Conservation (phyloP, 2,329 filamentous ascomycete species). For the Scleromitrula shiraiana region DNA sequence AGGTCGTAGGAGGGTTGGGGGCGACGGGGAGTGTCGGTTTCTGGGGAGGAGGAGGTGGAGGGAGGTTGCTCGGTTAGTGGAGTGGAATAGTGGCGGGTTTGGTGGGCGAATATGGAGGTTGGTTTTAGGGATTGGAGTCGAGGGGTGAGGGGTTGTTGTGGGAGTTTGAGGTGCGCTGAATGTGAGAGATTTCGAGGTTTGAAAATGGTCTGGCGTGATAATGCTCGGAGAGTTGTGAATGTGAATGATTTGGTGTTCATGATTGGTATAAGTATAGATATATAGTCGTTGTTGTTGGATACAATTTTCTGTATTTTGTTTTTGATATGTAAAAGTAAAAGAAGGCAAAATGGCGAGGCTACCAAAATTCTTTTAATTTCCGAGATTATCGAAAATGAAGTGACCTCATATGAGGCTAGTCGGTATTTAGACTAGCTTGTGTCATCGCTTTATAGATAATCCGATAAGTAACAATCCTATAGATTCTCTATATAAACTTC, state of each 20-base stretch:
- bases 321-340: not conserved
- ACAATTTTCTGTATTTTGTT: not conserved
- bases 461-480: too few relatives aligned
- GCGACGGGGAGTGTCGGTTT: not conserved
- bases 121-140: not conserved
- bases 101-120: not conserved
- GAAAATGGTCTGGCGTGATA: not conserved
- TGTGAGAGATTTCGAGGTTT: not conserved
- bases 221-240: not conserved
- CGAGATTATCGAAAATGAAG: too few relatives aligned
- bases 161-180: not conserved
- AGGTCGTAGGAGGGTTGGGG: slow-evolving; percentile 67
- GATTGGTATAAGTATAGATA: not conserved
- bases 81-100: not conserved
- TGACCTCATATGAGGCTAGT: not conserved
- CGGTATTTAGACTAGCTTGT: not conserved
- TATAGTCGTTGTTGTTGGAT: not conserved
- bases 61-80: not conserved
- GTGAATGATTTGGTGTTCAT: not conserved
- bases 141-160: not conserved
- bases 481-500: too few relatives aligned
- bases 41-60: not conserved
- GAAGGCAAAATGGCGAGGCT: not conserved
- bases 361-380: not conserved
- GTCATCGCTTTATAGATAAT: too few relatives aligned